These are phyloP conservation scores for Leishmania major DNA, from an alignment of 208 protist genomes.

Conservation along the genomic window DNA sequence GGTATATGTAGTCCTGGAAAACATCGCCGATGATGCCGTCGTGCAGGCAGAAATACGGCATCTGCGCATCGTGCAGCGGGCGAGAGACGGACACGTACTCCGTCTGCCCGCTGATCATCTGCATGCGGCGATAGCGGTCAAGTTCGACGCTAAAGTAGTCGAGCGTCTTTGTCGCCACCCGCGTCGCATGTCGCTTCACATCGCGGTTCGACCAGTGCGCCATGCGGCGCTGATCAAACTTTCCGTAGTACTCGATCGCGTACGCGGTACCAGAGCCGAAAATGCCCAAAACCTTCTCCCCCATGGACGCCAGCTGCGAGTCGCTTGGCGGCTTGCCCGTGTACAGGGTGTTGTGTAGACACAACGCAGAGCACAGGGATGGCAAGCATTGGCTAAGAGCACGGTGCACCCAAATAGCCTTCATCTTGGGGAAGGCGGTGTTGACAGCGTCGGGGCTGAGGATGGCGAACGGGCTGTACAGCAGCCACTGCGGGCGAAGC, in stretches of 20 bases:
- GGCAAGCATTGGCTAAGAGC: slow-evolving; percentile 84
- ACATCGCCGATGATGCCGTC: slow-evolving; percentile 82
- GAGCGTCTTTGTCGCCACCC: slow-evolving; percentile 86
- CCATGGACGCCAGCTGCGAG: slow-evolving; percentile 76
- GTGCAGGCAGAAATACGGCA: slow-evolving; percentile 90
- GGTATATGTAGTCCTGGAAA: slow-evolving; percentile 86
- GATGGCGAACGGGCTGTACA: slow-evolving; percentile 88
- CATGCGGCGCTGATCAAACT: slow-evolving; percentile 83
- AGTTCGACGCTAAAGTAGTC: slow-evolving; percentile 85
- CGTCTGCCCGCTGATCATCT: slow-evolving; percentile 89
- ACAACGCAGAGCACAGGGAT: slow-evolving; percentile 85
- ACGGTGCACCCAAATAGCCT: slow-evolving; percentile 87
- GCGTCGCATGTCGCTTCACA: slow-evolving; percentile 77
- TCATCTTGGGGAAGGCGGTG: slow-evolving; percentile 76
- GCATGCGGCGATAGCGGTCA: slow-evolving; percentile 86
- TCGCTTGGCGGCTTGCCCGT: slow-evolving; percentile 87
- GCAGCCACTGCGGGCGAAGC: slow-evolving; percentile 70
- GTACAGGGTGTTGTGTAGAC: slow-evolving; percentile 88
- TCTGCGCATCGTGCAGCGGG: slow-evolving; percentile 83
- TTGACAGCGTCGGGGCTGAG: slow-evolving; percentile 66
- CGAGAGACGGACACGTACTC: slow-evolving; percentile 80
- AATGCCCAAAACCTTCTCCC: slow-evolving; percentile 89
- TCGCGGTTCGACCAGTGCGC: slow-evolving; percentile 92
- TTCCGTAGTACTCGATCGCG: slow-evolving; percentile 80
- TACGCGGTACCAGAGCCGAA: slow-evolving; percentile 89